A percentile compares a stretch with the other conserved stretches of the same genome.
These are phyloP conservation scores for Tylopilus rubrobrunneus DNA, from an alignment of 768 basidiomycete species.

Conservation along the genomic window DNA sequence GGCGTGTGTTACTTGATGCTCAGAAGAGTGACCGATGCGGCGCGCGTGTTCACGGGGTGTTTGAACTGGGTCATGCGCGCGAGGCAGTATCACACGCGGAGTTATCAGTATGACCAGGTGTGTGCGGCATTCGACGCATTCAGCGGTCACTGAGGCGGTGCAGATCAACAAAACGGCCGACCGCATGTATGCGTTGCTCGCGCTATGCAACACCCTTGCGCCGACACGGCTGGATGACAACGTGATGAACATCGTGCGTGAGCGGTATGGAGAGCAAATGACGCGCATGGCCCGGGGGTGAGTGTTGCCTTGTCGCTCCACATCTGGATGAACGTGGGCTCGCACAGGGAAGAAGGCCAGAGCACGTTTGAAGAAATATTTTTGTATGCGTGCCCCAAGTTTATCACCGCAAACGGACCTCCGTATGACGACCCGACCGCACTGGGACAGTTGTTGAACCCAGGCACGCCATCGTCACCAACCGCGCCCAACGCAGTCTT, in stretches of 20 bases:
- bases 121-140: constrained; percentile 3
- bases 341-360: constrained; percentile 60
- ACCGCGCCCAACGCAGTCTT: constrained; percentile 12
- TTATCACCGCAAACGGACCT: constrained; percentile 91
- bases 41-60: constrained; percentile 87
- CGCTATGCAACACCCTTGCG: constrained; percentile 89
- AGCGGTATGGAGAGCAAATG: constrained; percentile 90
- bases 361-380: constrained; percentile 57
- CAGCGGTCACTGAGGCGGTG: not conserved
- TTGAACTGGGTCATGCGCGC: constrained; percentile 95
- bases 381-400: constrained; percentile 92
- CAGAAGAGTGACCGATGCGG: constrained; percentile 91
- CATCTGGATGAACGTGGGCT: not conserved
- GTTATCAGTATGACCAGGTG: constrained; percentile 95
- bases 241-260: constrained; percentile 88
- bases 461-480: constrained; percentile 34
- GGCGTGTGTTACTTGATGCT: constrained; percentile 97
- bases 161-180: constrained; percentile 98
- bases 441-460: constrained; percentile 48
- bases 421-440: constrained; percentile 80
- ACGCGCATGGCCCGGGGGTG: constrained; percentile 80
- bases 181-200: constrained; percentile 94
- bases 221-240: constrained; percentile 93
- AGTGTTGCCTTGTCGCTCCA: constrained; percentile 30
- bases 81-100: constrained; percentile 94